Base-by-base conservation (phyloP, 495 filamentous ascomycete genomes). In the Hypoxylon fragiforme region DNA sequence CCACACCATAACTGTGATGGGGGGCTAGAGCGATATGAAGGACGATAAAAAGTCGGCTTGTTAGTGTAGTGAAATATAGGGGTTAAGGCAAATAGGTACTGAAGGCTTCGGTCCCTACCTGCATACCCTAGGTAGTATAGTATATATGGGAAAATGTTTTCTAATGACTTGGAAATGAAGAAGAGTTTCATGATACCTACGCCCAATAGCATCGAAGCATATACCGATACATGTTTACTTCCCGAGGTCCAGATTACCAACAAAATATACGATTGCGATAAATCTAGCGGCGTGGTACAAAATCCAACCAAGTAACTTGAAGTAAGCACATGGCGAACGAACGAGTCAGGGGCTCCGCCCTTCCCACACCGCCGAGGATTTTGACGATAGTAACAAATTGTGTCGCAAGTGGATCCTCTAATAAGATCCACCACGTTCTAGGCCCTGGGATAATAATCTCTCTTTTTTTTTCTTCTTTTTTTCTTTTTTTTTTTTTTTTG, bases 1-100 rank as follows among this genome's bases (percentile, higher is more conserved):
- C 22, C 76, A 78, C 57, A 80, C 77, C 3, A 52, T 76, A 12
- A 76, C 73, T 11, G 69, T 73, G 19, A 72, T 75, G 70, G 62
- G 67, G 36, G 13, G 52, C 11, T 44, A 50, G 24, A 4, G 24
- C 9, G 21, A 16, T 35, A 22, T 20, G 34, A 26, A 8, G 7
- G 4, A 12, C n/a, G 3, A 18, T 3, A 32, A 11, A 20, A 30
- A 37, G 11, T 6, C 11, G 11, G 8, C 12, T 34, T 34, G 11
- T n/a, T n/a, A n/a, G n/a, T n/a, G n/a, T n/a, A n/a, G n/a, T n/a
- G n/a, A n/a, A n/a, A n/a, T n/a, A n/a, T n/a, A n/a, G n/a, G n/a
- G n/a, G n/a, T n/a, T n/a, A n/a, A n/a, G n/a, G n/a, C n/a, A n/a
- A n/a, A n/a, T n/a, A n/a, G n/a, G n/a, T n/a, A n/a, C n/a, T n/a